Conservation (phyloP, 495 filamentous ascomycete genomes). For the Penicillium riverlandense region DNA sequence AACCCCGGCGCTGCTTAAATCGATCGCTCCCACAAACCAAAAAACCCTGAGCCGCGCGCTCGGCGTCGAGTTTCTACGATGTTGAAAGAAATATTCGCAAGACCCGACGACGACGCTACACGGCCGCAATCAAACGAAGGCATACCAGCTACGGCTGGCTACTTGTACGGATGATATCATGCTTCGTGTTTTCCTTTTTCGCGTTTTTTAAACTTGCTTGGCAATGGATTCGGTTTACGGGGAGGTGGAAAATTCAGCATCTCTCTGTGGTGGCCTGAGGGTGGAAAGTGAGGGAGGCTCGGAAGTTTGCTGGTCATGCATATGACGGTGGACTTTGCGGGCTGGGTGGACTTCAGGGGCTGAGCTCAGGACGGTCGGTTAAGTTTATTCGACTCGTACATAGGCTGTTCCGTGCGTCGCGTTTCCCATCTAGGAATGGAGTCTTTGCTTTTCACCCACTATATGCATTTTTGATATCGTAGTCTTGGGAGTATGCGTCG, state of each 20-base stretch:
- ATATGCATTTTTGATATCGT: neutral
- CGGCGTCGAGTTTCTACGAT: constrained; percentile 21
- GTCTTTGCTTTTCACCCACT: neutral
- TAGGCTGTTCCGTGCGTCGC: constrained; percentile 25
- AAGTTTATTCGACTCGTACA: constrained; percentile 15
- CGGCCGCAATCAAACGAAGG: constrained; percentile 21
- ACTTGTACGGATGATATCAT: constrained; percentile 31
- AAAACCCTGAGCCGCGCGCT: constrained; percentile 19
- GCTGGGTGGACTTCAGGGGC: constrained; percentile 2
- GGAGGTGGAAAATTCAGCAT: constrained; percentile 10
- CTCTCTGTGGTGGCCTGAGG: constrained; percentile 13
- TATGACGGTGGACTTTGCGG: neutral
- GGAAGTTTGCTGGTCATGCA: constrained; percentile 3
- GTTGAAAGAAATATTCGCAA: constrained; percentile 19
- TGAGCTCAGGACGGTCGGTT: constrained; percentile 13
- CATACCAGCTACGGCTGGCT: constrained; percentile 24
- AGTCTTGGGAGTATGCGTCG: too few relatives aligned
- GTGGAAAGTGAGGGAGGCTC: constrained; percentile 15
- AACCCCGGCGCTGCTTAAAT: constrained; percentile 27
- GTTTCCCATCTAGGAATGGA: constrained; percentile 25
- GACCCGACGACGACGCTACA: constrained; percentile 9
- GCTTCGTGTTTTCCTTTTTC: constrained; percentile 21
- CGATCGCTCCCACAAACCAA: constrained; percentile 13
- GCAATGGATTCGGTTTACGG: constrained; percentile 17
- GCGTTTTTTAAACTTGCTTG: constrained; percentile 4